These are phyloP conservation scores for Agaricus subrufescens DNA, from an alignment of 768 basidiomycete species.

Conservation along the genomic window DNA sequence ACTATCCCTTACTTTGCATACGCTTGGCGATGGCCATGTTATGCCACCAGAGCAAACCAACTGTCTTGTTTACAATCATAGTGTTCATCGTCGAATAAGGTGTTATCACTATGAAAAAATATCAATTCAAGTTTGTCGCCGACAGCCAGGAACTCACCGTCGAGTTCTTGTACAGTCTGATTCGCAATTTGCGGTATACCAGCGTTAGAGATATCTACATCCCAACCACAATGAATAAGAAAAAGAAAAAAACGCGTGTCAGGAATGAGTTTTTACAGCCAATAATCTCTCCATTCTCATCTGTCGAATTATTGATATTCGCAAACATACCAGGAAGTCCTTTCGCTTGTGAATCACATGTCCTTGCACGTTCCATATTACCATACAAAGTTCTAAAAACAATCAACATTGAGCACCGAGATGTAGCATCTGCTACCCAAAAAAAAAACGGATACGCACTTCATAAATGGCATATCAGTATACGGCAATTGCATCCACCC, in stretches of 20 bases:
- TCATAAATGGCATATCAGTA: slow-evolving; percentile 17
- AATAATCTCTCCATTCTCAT: slow-evolving; percentile 18
- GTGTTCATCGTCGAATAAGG: slow-evolving; percentile 20
- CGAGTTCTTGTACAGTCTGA: slow-evolving; percentile 20
- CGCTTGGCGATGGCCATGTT: slow-evolving; percentile 17
- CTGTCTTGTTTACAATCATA: slow-evolving; percentile 17
- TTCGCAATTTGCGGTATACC: slow-evolving; percentile 19
- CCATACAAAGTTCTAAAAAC: slow-evolving; percentile 13
- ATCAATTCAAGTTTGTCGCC: background rate
- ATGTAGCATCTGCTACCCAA: no score
- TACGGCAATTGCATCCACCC: slow-evolving; percentile 21
- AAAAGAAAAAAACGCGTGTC: background rate
- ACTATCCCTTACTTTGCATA: slow-evolving; percentile 16
- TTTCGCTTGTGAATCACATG: slow-evolving; percentile 17
- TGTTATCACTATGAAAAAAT: slow-evolving; percentile 13
- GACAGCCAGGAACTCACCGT: slow-evolving; percentile 8
- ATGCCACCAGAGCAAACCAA: slow-evolving; percentile 20
- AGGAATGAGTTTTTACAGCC: slow-evolving; percentile 11
- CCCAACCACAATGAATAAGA: background rate
- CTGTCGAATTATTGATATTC: slow-evolving; percentile 20
- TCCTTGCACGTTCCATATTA: slow-evolving; percentile 19
- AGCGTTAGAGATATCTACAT: slow-evolving; percentile 19
- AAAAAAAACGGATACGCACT: background rate
- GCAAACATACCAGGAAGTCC: slow-evolving; percentile 19
- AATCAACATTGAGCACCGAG: background rate